Percentiles rank a stretch among this genome's conserved stretches.
Conservation (phyloP, 345 rosid genomes). For the Eucalyptus polybractea region DNA sequence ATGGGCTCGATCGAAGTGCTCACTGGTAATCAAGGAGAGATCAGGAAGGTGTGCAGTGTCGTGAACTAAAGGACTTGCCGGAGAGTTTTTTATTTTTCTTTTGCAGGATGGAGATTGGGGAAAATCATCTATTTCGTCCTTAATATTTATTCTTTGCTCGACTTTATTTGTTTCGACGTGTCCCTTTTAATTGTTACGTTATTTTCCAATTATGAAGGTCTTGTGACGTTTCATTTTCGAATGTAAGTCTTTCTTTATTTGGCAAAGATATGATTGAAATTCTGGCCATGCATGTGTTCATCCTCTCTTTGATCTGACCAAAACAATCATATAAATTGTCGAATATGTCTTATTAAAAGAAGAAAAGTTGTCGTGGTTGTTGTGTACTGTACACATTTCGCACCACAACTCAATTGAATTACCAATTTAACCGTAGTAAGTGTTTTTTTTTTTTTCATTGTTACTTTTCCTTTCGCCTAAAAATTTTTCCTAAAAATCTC, state of each 20-base stretch:
- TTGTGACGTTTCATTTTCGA: not conserved
- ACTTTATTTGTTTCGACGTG: not conserved
- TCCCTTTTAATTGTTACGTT: not conserved
- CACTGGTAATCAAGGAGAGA: slow-evolving; percentile 20
- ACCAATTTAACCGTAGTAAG: not conserved
- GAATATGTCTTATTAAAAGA: not conserved
- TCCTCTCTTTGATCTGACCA: not conserved
- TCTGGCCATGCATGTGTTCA: not conserved
- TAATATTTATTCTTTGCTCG: not conserved
- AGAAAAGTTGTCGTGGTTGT: not conserved
- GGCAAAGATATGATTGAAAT: not conserved
- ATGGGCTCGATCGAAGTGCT: slow-evolving; percentile 26
- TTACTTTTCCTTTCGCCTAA: not conserved
- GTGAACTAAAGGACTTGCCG: not conserved
- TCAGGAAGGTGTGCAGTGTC: slow-evolving; percentile 18
- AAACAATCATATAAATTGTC: not conserved
- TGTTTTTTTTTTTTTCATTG: not conserved
- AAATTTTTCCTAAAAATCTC: not conserved
- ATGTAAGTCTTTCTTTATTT: not conserved
- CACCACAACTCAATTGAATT: not conserved
- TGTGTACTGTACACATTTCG: not conserved
- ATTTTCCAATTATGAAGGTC: not conserved
- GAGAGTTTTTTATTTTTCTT: not conserved
- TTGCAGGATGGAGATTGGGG: not conserved
- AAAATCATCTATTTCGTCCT: not conserved